Conservation (phyloP, 805 yeast species). For the Debaryomyces tyrocola region DNA sequence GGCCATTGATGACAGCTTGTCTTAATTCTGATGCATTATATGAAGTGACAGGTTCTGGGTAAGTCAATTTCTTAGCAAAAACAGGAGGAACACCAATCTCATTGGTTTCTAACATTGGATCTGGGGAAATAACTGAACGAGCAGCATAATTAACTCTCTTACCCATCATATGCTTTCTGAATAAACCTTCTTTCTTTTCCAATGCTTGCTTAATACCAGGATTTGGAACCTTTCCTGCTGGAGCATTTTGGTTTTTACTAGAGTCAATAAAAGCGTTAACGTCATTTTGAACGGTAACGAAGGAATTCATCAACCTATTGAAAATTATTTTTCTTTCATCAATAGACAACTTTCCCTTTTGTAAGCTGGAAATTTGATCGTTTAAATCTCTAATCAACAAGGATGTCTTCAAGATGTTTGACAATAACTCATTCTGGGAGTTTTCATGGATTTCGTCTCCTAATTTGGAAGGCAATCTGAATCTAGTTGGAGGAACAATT, state of each 20-base stretch:
- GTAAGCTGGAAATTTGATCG: constrained; percentile 69
- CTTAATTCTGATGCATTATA: constrained; percentile 88
- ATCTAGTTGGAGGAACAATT: constrained; percentile 95
- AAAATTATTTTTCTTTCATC: constrained; percentile 77
- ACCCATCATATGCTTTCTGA: constrained; percentile 99
- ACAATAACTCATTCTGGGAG: constrained; percentile 83
- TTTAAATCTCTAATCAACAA: constrained; percentile 84
- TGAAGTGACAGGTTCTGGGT: constrained; percentile 96
- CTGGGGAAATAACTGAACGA: constrained; percentile 98
- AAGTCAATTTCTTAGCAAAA: constrained; percentile 91
- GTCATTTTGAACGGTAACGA: constrained; percentile 92
- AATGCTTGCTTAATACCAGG: constrained; percentile 98
- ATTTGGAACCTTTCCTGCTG: constrained; percentile 66
- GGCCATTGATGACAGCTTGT: constrained; percentile 96
- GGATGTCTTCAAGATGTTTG: constrained; percentile 77
- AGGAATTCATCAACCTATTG: constrained; percentile 91
- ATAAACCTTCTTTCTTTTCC: constrained; percentile 97
- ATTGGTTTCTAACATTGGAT: constrained; percentile 95
- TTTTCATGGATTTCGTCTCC: constrained; percentile 97
- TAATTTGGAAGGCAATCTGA: constrained; percentile 92
- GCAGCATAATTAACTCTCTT: constrained; percentile 99
- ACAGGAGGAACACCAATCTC: constrained; percentile 99
- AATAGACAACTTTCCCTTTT: constrained; percentile 39
- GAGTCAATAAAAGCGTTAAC: constrained; percentile 93
- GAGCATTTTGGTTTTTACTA: constrained; percentile 77